Base-by-base conservation (phyloP, 345 rosid species). In the Cardamine chenopodiifolia region DNA sequence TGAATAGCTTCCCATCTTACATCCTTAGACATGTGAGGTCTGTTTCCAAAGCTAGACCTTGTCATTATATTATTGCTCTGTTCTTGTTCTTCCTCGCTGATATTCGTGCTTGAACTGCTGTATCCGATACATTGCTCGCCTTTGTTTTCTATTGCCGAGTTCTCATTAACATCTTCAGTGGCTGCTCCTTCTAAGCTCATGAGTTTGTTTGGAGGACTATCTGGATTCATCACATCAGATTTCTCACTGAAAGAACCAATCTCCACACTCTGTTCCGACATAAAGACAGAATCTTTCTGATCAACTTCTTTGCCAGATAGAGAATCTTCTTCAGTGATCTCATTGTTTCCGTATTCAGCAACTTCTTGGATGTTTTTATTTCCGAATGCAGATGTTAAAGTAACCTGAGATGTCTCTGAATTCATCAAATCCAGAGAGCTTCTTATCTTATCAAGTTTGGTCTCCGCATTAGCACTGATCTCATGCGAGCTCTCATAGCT, bases 21-120 rank as follows among this genome's bases (percentile, higher is more conserved):
- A 77, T 94, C 98, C 52, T 90, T 88, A 25, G 97, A 91, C 98
- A 91, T 94, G 76, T 94, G 98, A 64, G 98, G 98, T 68, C 93
- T 86, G 77, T 91, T 94, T 74, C 95, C 86, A 81, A 90, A 88
- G 70, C 96, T 88, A 63, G 96, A 82, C 68, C 98, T 83, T 74
- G 95, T 93, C 72, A 86, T 79, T 23, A 78, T 66, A 2, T 50
- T 66, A 8, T 57, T 71, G 12, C 31, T 59, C 45, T 71, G 66
- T 64, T 83, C 79, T 80, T 86, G 85, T 75, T 96, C 91, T 78
- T 88, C 96, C 64, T 86, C 92, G 55, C 98, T 94, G 72, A 72
- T 86, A 85, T 90, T 93, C 15, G 96, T 88, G 63, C 92, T 91
- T 59, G 89, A 87, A 76, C 97, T 90, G 70, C 84, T 82, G 25